Evolutionary conservation across 768 basidiomycete species (phyloP).

Genomic region (Rhizopogon vesiculosus): DNA sequence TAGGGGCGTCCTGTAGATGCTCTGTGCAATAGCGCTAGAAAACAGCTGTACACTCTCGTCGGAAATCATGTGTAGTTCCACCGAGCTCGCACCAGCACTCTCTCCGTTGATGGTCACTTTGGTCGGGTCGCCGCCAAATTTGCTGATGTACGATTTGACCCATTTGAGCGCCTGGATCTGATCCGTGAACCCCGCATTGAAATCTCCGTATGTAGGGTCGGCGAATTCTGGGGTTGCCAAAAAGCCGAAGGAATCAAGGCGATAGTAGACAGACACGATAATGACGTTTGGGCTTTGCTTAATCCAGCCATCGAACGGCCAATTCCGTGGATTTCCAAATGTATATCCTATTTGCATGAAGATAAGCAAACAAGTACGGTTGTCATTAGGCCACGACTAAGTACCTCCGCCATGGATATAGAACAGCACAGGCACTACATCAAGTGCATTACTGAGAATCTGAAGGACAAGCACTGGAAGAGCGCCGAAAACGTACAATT

Average conservation of each 20-base stretch:
- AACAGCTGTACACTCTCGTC: constrained; percentile 38
- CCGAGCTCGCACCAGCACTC: constrained; percentile 52
- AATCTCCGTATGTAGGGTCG: constrained; percentile 36
- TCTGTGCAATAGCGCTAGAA: constrained; percentile 55
- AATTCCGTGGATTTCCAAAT: constrained; percentile 58
- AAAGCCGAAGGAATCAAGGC: constrained; percentile 61
- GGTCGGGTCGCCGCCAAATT: constrained; percentile 35
- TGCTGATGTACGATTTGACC: constrained; percentile 32
- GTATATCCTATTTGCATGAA: constrained; percentile 37
- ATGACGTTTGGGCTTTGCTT: constrained; percentile 59
- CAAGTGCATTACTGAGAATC: neutral
- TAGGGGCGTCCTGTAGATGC: constrained; percentile 49
- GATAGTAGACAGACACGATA: constrained; percentile 64
- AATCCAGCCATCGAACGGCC: constrained; percentile 65
- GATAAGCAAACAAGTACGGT: neutral
- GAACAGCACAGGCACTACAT: constrained; percentile 33
- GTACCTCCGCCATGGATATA: constrained; percentile 37
- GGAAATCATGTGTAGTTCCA: constrained; percentile 56
- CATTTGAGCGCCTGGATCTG: constrained; percentile 40
- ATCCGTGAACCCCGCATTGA: constrained; percentile 54
- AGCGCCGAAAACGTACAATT: constrained; percentile 33
- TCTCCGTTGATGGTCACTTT: constrained; percentile 52
- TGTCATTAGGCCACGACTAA: neutral
- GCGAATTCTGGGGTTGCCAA: constrained; percentile 45
- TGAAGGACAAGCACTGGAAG: neutral